A percentile compares a stretch with the other conserved stretches of the same genome.
Conservation (phyloP, 106 monocot species). For the Acorus calamus region DNA sequence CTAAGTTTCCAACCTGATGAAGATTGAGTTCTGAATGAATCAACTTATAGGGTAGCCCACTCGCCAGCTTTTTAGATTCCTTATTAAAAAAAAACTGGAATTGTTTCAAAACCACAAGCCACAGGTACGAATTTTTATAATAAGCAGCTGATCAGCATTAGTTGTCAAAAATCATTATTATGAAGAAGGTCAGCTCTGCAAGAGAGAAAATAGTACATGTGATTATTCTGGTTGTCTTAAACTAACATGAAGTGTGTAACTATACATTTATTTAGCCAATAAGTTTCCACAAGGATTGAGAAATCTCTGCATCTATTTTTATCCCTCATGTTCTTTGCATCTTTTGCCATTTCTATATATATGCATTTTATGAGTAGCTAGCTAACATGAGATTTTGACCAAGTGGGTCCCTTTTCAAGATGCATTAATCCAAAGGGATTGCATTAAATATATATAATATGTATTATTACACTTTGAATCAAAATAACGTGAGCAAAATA, state of each 20-base stretch:
- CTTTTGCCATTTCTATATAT: too few species aligned
- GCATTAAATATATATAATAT: too few species aligned
- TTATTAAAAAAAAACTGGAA: conserved; percentile 50
- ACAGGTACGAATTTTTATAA: conserved; percentile 17
- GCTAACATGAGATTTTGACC: too few species aligned
- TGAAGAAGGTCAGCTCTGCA: neutral
- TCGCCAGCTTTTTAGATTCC: conserved; percentile 68
- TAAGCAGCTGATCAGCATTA: neutral
- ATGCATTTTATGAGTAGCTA: too few species aligned
- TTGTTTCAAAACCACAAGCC: conserved; percentile 73
- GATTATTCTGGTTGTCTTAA: conserved; percentile 50
- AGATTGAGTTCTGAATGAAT: too few species aligned
- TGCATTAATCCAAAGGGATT: too few species aligned
- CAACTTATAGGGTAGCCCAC: conserved; percentile 53
- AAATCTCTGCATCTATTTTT: neutral
- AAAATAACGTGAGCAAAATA: too few species aligned
- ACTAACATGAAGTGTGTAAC: conserved; percentile 53
- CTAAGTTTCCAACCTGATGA: too few species aligned
- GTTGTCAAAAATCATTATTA: neutral
- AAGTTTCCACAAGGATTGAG: conserved; percentile 17
- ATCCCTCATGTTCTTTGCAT: too few species aligned
- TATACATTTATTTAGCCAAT: conserved; percentile 81
- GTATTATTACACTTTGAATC: too few species aligned
- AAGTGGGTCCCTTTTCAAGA: too few species aligned
- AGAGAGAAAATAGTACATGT: conserved; percentile 41